Evolutionary conservation across 2,329 filamentous ascomycete genomes (phyloP), one percentile per base, ranked within the genome.

Genomic region (Dactylellina cionopaga): DNA sequence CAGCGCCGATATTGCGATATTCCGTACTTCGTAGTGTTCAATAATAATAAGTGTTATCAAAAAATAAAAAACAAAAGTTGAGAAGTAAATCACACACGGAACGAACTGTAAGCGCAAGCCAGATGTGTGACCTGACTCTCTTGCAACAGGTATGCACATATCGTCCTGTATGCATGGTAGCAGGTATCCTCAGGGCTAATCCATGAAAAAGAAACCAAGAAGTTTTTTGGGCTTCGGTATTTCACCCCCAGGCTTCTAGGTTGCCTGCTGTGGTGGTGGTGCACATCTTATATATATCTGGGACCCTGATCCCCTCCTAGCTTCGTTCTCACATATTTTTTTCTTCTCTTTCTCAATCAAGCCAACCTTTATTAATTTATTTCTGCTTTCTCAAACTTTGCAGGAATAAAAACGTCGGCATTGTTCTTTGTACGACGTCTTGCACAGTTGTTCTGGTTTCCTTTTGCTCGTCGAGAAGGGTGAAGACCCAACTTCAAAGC

Each of bases 1-100:
- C 24, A 54, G 66, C 41, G 58, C 66, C 47, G 58, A 71, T 71
- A 71, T 71, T 64, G 44, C 58, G 66, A 71, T 71, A 63, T 71
- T 58, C 66, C 52, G 44, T 64, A 64, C 33, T 22, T n/a, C n/a
- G n/a, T n/a, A n/a, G 24, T 47, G 44, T 56, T 69, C 63, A 55
- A 55, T 46, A 62, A 70, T 41, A 58, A 33, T n/a, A n/a, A 55
- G 59, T 43, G 58, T 63, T 71, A 58, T 63, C 47, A 63, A 58
- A 63, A 58, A 51, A 27, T 43, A 58, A 47, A 56, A 56, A 51
- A 49, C 39, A 47, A 35, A 37, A 29, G 29, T 35, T 33, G 24
- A 68, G 10, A 41, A 29, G 29, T 56, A 52, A 37, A 39, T 56
- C 22, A 35, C 22, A 47, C 7, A 47, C 19, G 29, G n/a, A 4